Conservation (phyloP, 371 early-diverging fungal genomes). For the Syncephalis plumigaleata region DNA sequence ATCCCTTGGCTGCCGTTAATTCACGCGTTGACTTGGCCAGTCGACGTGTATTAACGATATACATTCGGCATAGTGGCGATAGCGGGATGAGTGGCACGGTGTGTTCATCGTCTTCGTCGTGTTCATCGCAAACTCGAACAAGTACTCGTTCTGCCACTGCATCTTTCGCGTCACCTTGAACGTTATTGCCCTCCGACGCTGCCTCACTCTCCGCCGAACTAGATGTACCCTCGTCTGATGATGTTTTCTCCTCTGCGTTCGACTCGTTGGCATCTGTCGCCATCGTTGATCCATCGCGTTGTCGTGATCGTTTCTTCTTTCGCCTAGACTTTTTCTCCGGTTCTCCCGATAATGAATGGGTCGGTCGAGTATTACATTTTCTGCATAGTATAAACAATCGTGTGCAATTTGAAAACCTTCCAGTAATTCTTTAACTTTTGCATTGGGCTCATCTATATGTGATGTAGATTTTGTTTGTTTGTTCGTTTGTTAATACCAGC, state of each 20-base stretch:
- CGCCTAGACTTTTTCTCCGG: no score
- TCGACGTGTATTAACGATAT: constrained; percentile 1
- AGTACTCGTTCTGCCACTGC: neutral
- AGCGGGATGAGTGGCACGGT: constrained; percentile 7
- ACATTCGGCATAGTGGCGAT: constrained; percentile 6
- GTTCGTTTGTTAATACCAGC: neutral
- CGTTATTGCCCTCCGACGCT: neutral
- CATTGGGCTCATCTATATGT: neutral
- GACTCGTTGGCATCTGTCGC: constrained; percentile 2
- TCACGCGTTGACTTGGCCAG: constrained; percentile 1
- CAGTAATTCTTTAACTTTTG: neutral
- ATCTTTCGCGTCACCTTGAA: neutral
- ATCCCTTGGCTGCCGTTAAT: constrained; percentile 4
- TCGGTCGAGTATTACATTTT: constrained; percentile 3
- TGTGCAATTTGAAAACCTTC: neutral
- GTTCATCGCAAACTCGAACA: neutral
- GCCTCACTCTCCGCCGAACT: no score
- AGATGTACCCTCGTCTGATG: neutral
- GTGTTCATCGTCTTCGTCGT: neutral
- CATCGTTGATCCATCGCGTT: no score
- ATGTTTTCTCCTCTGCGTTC: constrained; percentile 2
- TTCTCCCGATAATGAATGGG: neutral
- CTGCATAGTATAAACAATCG: neutral
- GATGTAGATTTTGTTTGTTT: neutral
- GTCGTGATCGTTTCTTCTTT: no score